Percentiles rank a stretch among this genome's conserved stretches.
phyloP scores from a whole-genome alignment of 768 basidiomycete genomes.

The Boletus huronensis region DNA sequence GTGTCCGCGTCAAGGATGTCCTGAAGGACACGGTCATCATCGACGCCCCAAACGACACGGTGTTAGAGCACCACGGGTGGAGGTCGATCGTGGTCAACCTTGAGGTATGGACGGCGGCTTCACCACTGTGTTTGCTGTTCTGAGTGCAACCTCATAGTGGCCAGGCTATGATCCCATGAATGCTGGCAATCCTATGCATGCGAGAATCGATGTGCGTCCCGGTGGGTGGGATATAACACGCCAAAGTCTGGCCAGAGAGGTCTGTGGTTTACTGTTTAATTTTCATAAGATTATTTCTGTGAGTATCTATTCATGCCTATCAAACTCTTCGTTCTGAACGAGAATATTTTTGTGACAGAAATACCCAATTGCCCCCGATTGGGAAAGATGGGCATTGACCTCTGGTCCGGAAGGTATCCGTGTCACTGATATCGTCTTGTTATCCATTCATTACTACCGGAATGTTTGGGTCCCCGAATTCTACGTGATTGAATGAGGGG shows the following conservation, averaged over 20 bases:
- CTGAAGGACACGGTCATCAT: constrained; percentile 4
- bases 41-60: constrained; percentile 16
- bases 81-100: constrained; percentile 19
- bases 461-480: constrained; percentile 29
- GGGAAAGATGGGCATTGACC: constrained; percentile 20
- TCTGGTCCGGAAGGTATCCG: constrained; percentile 15
- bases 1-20: constrained; percentile 19
- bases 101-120: constrained; percentile 11
- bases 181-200: constrained; percentile 4
- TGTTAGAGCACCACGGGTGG: constrained; percentile 19
- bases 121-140: not conserved
- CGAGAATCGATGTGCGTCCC: constrained; percentile 11
- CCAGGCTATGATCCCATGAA: constrained; percentile 15
- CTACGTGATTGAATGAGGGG: constrained; percentile 25
- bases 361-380: constrained; percentile 8
- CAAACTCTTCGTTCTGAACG: not conserved
- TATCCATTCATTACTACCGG: constrained; percentile 28
- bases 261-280: constrained; percentile 10
- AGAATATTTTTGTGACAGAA: not conserved
- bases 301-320: not conserved
- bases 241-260: constrained; percentile 16
- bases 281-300: constrained; percentile 8
- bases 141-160: constrained; percentile 16
- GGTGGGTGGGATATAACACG: constrained; percentile 16
- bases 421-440: constrained; percentile 14